phyloP scores from a whole-genome alignment of 2,329 filamentous ascomycete species.

The Coniochaeta sp. region DNA sequence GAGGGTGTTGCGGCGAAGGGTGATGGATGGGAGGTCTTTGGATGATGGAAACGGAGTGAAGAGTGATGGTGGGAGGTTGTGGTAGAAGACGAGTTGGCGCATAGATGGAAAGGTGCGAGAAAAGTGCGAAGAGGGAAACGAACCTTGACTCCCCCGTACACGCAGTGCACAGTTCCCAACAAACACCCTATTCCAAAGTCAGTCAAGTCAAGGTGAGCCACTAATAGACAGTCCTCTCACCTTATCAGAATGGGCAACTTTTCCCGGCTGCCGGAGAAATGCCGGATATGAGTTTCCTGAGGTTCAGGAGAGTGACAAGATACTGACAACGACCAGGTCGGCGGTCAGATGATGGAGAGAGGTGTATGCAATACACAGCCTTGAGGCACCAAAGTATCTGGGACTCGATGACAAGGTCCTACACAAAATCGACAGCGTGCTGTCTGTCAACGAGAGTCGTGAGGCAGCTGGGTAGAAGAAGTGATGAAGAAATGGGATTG shows the following conservation, averaged over 20 bases:
- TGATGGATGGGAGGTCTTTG: background rate
- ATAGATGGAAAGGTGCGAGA: background rate
- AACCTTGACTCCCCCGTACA: background rate
- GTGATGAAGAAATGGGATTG: conserved; percentile 1
- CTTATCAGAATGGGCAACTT: background rate
- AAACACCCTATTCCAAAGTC: background rate
- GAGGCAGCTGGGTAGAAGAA: background rate
- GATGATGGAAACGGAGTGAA: background rate
- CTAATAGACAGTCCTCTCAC: background rate
- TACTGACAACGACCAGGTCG: background rate
- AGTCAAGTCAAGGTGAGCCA: background rate
- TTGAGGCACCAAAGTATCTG: background rate
- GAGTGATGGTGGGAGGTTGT: background rate
- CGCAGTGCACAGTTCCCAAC: background rate
- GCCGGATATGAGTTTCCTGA: background rate
- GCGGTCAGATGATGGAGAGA: background rate
- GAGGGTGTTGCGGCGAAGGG: background rate
- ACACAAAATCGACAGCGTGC: conserved; percentile 2
- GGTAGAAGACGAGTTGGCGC: background rate
- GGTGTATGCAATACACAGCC: background rate
- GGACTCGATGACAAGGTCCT: background rate
- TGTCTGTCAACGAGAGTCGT: conserved; percentile 1
- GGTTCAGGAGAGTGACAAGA: background rate
- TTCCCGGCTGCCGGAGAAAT: too few species aligned
- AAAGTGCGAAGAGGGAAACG: background rate